Conservation (phyloP, 1,284 basidiomycete genomes). For the Microbotryum intermedium region DNA sequence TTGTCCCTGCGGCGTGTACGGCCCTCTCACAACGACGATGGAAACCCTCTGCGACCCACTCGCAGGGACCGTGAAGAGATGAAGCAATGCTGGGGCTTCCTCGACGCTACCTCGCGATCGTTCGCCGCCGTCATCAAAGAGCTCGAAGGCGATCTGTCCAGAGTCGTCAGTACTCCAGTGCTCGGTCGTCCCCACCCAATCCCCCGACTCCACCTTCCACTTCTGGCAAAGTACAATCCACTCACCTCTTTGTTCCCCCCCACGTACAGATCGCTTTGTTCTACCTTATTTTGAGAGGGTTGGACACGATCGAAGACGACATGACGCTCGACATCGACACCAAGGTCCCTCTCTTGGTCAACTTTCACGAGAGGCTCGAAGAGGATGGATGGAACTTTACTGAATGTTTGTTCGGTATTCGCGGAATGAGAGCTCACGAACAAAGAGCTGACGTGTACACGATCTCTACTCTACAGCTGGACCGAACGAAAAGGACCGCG, state of each 20-base stretch:
- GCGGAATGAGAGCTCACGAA: background rate
- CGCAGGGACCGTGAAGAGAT: slow-evolving; percentile 65
- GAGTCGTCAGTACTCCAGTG: slow-evolving; percentile 58
- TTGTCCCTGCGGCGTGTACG: background rate
- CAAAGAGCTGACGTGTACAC: background rate
- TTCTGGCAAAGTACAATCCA: background rate
- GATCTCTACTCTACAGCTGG: slow-evolving; percentile 43
- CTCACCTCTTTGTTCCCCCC: background rate
- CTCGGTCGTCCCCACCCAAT: background rate
- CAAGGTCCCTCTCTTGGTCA: slow-evolving; percentile 78
- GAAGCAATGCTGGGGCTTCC: slow-evolving; percentile 81
- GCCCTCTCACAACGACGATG: background rate
- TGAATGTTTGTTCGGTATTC: slow-evolving; percentile 44
- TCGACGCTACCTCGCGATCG: slow-evolving; percentile 81
- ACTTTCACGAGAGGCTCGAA: slow-evolving; percentile 73
- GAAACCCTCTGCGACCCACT: background rate
- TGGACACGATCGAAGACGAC: slow-evolving; percentile 98
- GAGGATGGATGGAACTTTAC: slow-evolving; percentile 82
- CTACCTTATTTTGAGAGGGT: slow-evolving; percentile 83
- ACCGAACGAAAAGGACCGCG: slow-evolving; percentile 81
- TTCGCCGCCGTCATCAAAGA: slow-evolving; percentile 95
- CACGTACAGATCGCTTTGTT: slow-evolving; percentile 72
- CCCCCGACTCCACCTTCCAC: too few species aligned
- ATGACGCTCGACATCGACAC: slow-evolving; percentile 83
- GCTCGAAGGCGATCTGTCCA: slow-evolving; percentile 85